A percentile compares a stretch with the other conserved stretches of the same genome.
These are phyloP conservation scores for Ambrosiella xylebori DNA, from an alignment of 2,329 filamentous ascomycete species.

Conservation along the genomic window DNA sequence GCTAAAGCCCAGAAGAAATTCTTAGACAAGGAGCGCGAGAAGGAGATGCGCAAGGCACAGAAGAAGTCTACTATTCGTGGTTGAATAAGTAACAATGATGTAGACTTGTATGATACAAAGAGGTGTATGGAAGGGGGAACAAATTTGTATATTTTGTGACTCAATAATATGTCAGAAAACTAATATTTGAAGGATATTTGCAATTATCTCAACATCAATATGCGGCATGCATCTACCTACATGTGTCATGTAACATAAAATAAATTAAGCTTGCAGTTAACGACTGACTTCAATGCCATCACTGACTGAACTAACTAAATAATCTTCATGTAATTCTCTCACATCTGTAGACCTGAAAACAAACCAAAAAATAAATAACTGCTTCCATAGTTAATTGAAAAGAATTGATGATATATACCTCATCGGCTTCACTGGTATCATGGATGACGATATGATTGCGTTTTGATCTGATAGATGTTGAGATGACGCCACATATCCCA, in stretches of 20 bases:
- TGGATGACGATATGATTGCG: too few species aligned
- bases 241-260: neutral
- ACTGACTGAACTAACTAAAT: too few species aligned
- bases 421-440: too few species aligned
- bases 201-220: neutral
- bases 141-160: neutral
- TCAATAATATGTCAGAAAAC: too few species aligned
- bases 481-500: neutral
- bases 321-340: too few species aligned
- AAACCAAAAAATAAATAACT: too few species aligned
- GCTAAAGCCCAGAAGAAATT: slow-evolving; percentile 78
- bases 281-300: too few species aligned
- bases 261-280: neutral
- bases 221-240: neutral
- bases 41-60: slow-evolving; percentile 41
- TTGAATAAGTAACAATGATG: slow-evolving; percentile 18
- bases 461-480: too few species aligned
- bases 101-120: neutral
- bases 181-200: too few species aligned
- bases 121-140: neutral
- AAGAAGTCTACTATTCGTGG: slow-evolving; percentile 38
- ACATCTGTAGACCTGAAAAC: too few species aligned
- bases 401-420: too few species aligned
- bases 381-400: too few species aligned
- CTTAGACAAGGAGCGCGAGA: slow-evolving; percentile 63